A percentile compares a stretch with the other conserved stretches of the same genome.
Conservation (phyloP, 1,139 yeast genomes). For the Geotrichum phurueaensis region DNA sequence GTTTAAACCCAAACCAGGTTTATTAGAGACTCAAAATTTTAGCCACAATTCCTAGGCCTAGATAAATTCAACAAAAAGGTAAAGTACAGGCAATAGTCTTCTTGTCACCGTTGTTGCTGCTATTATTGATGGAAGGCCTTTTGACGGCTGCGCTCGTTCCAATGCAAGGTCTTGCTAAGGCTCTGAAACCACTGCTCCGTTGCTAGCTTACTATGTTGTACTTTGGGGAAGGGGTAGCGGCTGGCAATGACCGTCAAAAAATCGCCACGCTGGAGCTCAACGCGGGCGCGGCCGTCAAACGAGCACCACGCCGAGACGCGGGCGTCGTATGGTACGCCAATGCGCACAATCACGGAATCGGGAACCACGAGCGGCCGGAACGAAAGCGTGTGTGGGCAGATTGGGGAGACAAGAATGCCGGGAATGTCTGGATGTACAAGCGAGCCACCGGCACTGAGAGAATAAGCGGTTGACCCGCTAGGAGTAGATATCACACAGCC, state of each 20-base stretch:
- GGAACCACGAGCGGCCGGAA: slow-evolving; percentile 81
- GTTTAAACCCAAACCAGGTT: too few relatives aligned
- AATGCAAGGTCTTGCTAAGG: slow-evolving; percentile 44
- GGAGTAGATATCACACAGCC: slow-evolving; percentile 83
- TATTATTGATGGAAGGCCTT: slow-evolving; percentile 8
- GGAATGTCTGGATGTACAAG: slow-evolving; percentile 82
- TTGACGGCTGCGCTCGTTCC: slow-evolving; percentile 51
- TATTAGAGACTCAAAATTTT: too few relatives aligned
- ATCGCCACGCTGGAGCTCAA: slow-evolving; percentile 62
- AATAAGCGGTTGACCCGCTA: slow-evolving; percentile 88
- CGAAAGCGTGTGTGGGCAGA: slow-evolving; percentile 78
- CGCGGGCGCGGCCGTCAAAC: slow-evolving; percentile 71
- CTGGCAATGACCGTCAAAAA: slow-evolving; percentile 67
- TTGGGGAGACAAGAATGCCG: slow-evolving; percentile 73
- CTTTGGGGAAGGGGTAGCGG: slow-evolving; percentile 69
- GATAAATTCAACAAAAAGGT: too few relatives aligned
- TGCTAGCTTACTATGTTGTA: slow-evolving; percentile 40
- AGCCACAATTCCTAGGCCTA: too few relatives aligned
- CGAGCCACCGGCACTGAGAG: slow-evolving; percentile 82
- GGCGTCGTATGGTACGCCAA: slow-evolving; percentile 63
- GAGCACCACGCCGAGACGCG: slow-evolving; percentile 74
- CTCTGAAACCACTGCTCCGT: slow-evolving; percentile 47
- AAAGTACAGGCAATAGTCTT: not conserved
- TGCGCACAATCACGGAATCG: slow-evolving; percentile 55
- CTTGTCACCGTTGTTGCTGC: too few relatives aligned